Base-by-base conservation (phyloP, 2,329 filamentous ascomycete species). In the Dendrostoma leiphaemia region DNA sequence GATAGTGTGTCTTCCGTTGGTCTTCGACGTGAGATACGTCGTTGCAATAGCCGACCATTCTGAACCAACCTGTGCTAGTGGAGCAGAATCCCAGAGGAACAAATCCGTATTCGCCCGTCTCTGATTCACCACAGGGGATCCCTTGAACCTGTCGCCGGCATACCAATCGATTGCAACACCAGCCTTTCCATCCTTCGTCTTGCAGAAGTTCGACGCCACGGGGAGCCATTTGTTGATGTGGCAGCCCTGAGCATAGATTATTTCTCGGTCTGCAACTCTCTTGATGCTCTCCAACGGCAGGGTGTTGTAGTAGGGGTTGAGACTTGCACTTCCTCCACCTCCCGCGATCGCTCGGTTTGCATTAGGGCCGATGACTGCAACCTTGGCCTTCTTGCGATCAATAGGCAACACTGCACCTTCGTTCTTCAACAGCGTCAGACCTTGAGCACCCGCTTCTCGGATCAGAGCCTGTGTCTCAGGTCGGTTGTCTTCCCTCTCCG, bases 51-150 rank as follows among this genome's bases (percentile, higher is more conserved):
- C 85, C 2, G 84, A 88, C 77, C 83, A 88, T 51, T 83, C 78
- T 0, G 82, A 82, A 0, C 84, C 80, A 13, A 86, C 76, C 56
- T 84, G 74, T 21, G 75, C 74, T 15, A 80, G 66, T 6, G 85
- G 85, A 1, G 83, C 84, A 3, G 85, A 88, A 61, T 89, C 85
- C 84, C 85, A 88, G 2, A 89, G 74, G 73, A 86, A 88, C 1
- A 88, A 76, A 63, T 88, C 84, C 0, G 84, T 87, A 62, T 85
- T 86, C 7, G 73, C 77, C 58, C 85, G 79, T 48, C 77, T 75
- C 63, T 88, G 83, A 2, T 80, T 73, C 15, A 84, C 74, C 1
- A 77, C 73, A 9, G 84, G 80, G 21, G 73, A 66, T 2, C 83
- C 83, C 53, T 82, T 68, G 58, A 88, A 87, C 54, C 79, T 76